These are phyloP conservation scores for Aureobasidium sp. DNA, from an alignment of 2,329 filamentous ascomycete species.

Conservation along the genomic window DNA sequence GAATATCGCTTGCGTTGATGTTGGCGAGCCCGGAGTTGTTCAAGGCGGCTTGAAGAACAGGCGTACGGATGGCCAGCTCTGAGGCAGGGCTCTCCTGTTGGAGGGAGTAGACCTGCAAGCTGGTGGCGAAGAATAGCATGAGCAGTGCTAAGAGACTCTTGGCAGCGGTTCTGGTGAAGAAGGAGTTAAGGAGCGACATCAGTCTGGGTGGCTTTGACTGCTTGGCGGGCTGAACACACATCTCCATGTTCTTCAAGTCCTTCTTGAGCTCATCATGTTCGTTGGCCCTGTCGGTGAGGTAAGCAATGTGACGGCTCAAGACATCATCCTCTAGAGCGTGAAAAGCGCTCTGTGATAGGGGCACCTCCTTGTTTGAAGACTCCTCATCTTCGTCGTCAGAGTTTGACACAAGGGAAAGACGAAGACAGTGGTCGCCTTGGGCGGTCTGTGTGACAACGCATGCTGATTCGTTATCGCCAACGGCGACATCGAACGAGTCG, in stretches of 20 bases:
- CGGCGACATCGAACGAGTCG: background rate
- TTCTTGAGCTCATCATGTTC: background rate
- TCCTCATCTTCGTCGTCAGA: background rate
- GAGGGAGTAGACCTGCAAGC: background rate
- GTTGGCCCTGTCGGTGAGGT: background rate
- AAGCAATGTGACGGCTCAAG: conserved; percentile 5
- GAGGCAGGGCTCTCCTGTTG: background rate
- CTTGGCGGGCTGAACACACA: background rate
- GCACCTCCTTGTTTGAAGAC: background rate
- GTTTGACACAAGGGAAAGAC: background rate
- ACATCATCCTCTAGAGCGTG: background rate
- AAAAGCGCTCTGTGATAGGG: background rate
- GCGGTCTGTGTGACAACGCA: background rate
- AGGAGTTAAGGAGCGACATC: background rate
- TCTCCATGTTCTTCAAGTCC: background rate
- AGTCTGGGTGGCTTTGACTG: background rate
- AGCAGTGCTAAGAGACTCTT: background rate
- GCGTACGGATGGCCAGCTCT: background rate
- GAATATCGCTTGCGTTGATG: conserved; percentile 4
- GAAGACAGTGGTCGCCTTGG: background rate
- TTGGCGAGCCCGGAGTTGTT: background rate
- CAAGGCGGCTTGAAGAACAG: background rate
- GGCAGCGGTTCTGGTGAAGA: background rate
- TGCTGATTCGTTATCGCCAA: background rate
- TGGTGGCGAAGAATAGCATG: background rate